These are phyloP conservation scores for Rhizophora apiculata DNA, from an alignment of 345 rosid genomes.

Conservation along the genomic window DNA sequence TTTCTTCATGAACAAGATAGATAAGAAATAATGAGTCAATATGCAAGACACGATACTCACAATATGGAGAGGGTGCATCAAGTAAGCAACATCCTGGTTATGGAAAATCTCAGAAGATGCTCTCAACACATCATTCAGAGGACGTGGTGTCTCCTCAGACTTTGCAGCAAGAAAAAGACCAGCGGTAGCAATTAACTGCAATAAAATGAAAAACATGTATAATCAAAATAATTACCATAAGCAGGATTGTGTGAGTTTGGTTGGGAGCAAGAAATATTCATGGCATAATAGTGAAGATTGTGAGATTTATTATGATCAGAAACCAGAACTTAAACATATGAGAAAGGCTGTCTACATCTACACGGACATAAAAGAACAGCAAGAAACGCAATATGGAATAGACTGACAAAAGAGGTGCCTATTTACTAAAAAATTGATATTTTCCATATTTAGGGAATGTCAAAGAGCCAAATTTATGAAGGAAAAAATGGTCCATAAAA, in stretches of 20 bases:
- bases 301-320: not conserved
- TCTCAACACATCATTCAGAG: slow-evolving; percentile 56
- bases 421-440: too few relatives aligned
- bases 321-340: not conserved
- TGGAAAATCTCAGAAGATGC: slow-evolving; percentile 59
- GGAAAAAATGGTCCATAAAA: too few relatives aligned
- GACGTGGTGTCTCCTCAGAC: slow-evolving; percentile 81
- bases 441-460: too few relatives aligned
- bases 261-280: not conserved
- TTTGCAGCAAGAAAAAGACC: slow-evolving; percentile 75
- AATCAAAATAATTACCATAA: slow-evolving; percentile 3
- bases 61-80: slow-evolving; percentile 61
- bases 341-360: not conserved
- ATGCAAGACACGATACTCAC: slow-evolving; percentile 39
- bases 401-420: not conserved
- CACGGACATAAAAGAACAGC: not conserved
- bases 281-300: not conserved
- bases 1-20: not conserved
- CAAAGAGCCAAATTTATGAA: too few relatives aligned
- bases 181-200: slow-evolving; percentile 75
- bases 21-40: not conserved
- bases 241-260: not conserved
- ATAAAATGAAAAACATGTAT: slow-evolving; percentile 12
- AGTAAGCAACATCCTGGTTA: slow-evolving; percentile 56
- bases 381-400: not conserved